Conservation (phyloP, 139 green algal species). For the Axilococcus clingmanii region DNA sequence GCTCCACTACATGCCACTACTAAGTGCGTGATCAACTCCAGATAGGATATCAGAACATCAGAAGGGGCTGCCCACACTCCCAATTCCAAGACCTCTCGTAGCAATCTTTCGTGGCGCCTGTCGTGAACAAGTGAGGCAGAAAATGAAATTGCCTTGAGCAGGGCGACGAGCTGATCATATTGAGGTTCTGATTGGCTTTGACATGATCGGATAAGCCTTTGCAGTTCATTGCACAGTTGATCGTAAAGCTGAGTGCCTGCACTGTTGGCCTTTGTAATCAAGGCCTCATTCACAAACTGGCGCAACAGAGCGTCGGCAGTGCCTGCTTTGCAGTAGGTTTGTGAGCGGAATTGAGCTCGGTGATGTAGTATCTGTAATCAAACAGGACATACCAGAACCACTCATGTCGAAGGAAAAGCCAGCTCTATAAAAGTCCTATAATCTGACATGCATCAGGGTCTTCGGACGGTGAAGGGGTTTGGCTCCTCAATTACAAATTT, state of each 20-base stretch:
- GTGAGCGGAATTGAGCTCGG: too few relatives aligned
- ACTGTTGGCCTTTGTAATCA: conserved; percentile 16
- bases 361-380: too few relatives aligned
- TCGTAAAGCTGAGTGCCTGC: conserved; percentile 24
- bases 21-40: conserved; percentile 52
- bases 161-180: conserved; percentile 12
- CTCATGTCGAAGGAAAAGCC: too few relatives aligned
- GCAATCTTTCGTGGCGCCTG: conserved; percentile 26
- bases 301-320: conserved; percentile 19
- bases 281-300: conserved; percentile 24
- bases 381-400: too few relatives aligned
- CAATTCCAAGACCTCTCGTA: conserved; percentile 41
- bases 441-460: too few relatives aligned
- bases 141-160: conserved; percentile 17
- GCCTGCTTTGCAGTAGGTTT: too few relatives aligned
- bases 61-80: conserved; percentile 35
- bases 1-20: conserved; percentile 53
- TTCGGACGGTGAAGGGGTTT: too few relatives aligned
- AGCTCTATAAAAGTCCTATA: too few relatives aligned
- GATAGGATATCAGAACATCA: conserved; percentile 26
- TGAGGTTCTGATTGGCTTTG: background rate
- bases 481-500: too few relatives aligned
- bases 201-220: background rate
- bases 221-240: conserved; percentile 9
- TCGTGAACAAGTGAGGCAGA: conserved; percentile 31